phyloP scores from a whole-genome alignment of 1,139 yeast species.

The Suhomyces chickasaworum region DNA sequence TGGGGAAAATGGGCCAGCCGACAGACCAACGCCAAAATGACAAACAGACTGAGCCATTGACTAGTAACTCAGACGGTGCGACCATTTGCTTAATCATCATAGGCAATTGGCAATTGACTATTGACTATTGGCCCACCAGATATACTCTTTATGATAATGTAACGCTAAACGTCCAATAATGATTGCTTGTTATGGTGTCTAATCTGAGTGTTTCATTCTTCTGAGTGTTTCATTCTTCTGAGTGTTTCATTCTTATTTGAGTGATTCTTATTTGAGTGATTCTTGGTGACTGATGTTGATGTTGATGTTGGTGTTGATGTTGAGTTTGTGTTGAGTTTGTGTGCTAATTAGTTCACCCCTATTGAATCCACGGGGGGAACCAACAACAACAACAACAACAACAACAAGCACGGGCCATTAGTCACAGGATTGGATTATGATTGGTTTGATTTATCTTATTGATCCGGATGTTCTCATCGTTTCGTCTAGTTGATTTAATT shows the following conservation, averaged over 20 bases:
- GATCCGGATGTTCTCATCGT: background rate
- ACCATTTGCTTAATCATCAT: no score
- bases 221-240: no score
- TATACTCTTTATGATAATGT: background rate
- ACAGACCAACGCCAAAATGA: no score
- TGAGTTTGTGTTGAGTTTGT: background rate
- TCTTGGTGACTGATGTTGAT: no score
- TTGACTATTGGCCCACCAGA: slow-evolving; percentile 1
- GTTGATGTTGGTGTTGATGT: background rate
- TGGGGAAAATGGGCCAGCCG: background rate
- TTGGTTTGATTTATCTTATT: background rate
- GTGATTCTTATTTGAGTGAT: no score
- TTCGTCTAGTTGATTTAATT: no score
- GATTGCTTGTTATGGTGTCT: no score
- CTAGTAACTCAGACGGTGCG: background rate
- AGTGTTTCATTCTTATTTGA: no score
- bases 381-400: background rate
- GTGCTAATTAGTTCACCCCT: background rate
- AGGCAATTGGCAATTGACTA: no score
- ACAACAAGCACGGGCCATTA: background rate
- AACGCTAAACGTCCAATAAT: no score
- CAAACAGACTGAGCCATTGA: background rate
- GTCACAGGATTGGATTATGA: background rate
- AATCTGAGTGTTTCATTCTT: no score
- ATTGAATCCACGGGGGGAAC: no score